Evolutionary conservation across 805 yeast species (phyloP), one percentile per base, ranked within the genome.

Genomic region (Barnettozyma californica): DNA sequence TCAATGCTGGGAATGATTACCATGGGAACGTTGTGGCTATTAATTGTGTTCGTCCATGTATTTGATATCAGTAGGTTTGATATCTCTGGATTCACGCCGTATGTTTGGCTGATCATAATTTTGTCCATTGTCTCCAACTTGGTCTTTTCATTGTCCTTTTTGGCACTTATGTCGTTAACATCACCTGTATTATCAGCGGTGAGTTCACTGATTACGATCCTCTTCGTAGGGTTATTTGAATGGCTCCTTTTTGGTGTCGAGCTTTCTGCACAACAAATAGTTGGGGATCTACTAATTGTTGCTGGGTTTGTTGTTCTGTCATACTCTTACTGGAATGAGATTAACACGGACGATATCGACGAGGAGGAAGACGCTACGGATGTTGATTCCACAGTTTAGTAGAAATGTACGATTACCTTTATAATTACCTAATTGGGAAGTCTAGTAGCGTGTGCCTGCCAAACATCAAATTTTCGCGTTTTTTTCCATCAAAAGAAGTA

Each of bases 151-250:
- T 83, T 84, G 8, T 71, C 85, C 29, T 88, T 89, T 56, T 71
- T 88, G 50, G 76, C 89, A 2, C 68, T 88, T 53, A 86, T 88
- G 86, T 83, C 95, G 0, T 73, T 88, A 48, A 88, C 96, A 0
- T 82, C 87, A 4, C 96, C 96, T 0, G 95, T 89, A 2, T 69
- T 89, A 39, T 84, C 94, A 1, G 78, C 87, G 0, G 80, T 77
- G 8, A 74, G 84, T 31, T 78, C 89, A 0, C 68, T 88, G 49
- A 73, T 88, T 43, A 87, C 96, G 0, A 89, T 90, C 19, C 75
- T 88, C 53, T 64, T 88, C 46, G 94, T 89, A 40, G 95, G 96
- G 0, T 44, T 86, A 1, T 81, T 81, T 19, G 96, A 88, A 61
- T 86, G 85, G 83, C 46, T 75, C 0, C 56, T 84, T 9, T 85